Evolutionary conservation across 345 rosid species (phyloP).

Genomic region (Gossypium turneri): DNA sequence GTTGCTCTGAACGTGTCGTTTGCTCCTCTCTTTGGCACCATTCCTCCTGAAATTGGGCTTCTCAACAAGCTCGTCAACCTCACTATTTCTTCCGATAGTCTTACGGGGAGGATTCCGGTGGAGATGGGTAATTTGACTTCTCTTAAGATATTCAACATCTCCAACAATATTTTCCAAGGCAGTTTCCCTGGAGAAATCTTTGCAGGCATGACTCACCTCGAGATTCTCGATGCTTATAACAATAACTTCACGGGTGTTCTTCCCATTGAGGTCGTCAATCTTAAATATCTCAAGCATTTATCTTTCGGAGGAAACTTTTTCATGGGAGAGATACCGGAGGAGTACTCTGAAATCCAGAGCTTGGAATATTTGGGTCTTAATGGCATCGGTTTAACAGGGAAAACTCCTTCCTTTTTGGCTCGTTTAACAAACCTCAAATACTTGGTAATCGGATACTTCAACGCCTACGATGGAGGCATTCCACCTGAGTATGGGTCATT

Average conservation of each 20-base stretch:
- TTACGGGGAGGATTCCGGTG: slow-evolving; percentile 51
- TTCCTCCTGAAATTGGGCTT: slow-evolving; percentile 69
- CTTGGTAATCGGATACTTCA: slow-evolving; percentile 61
- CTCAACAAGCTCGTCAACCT: slow-evolving; percentile 58
- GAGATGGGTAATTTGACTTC: slow-evolving; percentile 51
- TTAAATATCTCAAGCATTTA: slow-evolving; percentile 56
- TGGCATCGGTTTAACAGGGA: slow-evolving; percentile 53
- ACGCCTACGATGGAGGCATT: slow-evolving; percentile 50
- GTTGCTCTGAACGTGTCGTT: slow-evolving; percentile 55
- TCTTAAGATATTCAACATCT: slow-evolving; percentile 56
- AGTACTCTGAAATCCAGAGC: slow-evolving; percentile 57
- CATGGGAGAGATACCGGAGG: slow-evolving; percentile 64
- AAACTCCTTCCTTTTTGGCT: slow-evolving; percentile 51
- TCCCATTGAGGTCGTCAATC: slow-evolving; percentile 42
- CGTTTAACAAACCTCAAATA: slow-evolving; percentile 50
- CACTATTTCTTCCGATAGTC: slow-evolving; percentile 43
- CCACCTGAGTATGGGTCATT: slow-evolving; percentile 70
- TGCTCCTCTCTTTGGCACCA: slow-evolving; percentile 40
- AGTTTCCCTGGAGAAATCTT: slow-evolving; percentile 56
- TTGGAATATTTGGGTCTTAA: slow-evolving; percentile 68
- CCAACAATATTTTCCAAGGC: slow-evolving; percentile 50
- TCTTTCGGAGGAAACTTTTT: slow-evolving; percentile 74
- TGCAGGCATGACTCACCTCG: slow-evolving; percentile 46
- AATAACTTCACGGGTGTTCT: slow-evolving; percentile 61
- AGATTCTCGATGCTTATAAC: slow-evolving; percentile 59